Percentiles rank a stretch among this genome's conserved stretches.
Conservation (phyloP, 495 filamentous ascomycete genomes). For the Chaetomium cochliodes region DNA sequence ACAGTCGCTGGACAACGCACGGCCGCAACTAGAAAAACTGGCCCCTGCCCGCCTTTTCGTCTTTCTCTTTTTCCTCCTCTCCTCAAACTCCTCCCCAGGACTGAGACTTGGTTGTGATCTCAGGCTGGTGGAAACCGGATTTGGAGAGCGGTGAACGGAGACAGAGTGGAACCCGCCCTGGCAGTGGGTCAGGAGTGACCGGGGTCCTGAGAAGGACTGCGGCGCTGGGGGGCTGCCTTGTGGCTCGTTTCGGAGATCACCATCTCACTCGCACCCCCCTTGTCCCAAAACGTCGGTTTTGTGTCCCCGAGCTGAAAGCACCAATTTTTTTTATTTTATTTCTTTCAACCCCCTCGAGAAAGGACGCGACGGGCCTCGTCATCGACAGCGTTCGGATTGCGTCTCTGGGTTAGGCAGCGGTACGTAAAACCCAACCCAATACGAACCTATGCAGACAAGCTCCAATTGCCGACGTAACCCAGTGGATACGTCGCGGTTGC, state of each 20-base stretch:
- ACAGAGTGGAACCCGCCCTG: constrained; percentile 13
- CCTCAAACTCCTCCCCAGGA: constrained; percentile 3
- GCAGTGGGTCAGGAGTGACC: constrained; percentile 20
- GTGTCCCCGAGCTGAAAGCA: not conserved
- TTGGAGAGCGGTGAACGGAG: constrained; percentile 5
- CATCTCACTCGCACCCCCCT: constrained; percentile 18
- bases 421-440: constrained; percentile 13
- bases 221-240: constrained; percentile 16
- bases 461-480: constrained; percentile 6
- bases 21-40: constrained; percentile 16
- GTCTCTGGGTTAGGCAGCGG: constrained; percentile 17
- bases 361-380: constrained; percentile 11
- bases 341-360: constrained; percentile 3
- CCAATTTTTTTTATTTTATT: not conserved
- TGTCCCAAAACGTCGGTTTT: constrained; percentile 20
- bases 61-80: constrained; percentile 4
- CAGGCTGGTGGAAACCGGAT: constrained; percentile 12
- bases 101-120: not conserved
- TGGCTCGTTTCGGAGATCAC: constrained; percentile 26
- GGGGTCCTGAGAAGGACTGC: constrained; percentile 11
- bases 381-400: constrained; percentile 9
- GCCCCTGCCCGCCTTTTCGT: constrained; percentile 13
- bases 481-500: constrained; percentile 7
- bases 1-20: not conserved
- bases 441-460: not conserved